These are phyloP conservation scores for Mangifera indica DNA, from an alignment of 345 rosid species.

Conservation along the genomic window DNA sequence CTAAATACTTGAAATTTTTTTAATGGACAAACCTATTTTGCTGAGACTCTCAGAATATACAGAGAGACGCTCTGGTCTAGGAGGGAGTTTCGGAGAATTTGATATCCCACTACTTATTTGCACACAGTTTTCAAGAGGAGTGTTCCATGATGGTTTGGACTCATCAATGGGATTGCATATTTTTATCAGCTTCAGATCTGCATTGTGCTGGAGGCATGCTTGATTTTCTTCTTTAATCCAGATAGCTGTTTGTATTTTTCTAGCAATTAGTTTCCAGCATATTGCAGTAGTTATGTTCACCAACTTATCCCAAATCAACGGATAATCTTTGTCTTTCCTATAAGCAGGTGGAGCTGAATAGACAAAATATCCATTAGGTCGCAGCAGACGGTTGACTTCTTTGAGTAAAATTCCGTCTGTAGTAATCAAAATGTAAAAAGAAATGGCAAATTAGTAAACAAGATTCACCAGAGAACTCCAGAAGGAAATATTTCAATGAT, in stretches of 20 bases:
- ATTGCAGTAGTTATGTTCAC: conserved; percentile 67
- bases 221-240: conserved; percentile 72
- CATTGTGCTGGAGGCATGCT: conserved; percentile 58
- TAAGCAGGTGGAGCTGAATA: conserved; percentile 96
- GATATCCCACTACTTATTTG: conserved; percentile 30
- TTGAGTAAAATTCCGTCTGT: conserved; percentile 90
- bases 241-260: conserved; percentile 84
- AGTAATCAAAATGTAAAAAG: conserved; percentile 12
- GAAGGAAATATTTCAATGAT: conserved; percentile 1
- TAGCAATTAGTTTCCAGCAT: conserved; percentile 97
- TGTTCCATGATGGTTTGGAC: conserved; percentile 72
- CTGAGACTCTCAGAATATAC: conserved; percentile 58
- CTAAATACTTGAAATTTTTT: not conserved
- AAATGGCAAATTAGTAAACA: not conserved
- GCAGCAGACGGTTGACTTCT: conserved; percentile 79
- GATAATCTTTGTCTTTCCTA: conserved; percentile 77
- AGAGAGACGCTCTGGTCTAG: conserved; percentile 64
- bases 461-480: conserved; percentile 9
- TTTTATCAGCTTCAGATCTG: conserved; percentile 54
- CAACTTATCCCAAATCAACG: conserved; percentile 77
- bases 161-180: conserved; percentile 59
- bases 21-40: conserved; percentile 45
- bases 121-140: conserved; percentile 63
- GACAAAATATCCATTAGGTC: conserved; percentile 80
- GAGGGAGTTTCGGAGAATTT: conserved; percentile 50